phyloP scores from a whole-genome alignment of 2,329 filamentous ascomycete genomes.

The Stemphylium vesicarium region DNA sequence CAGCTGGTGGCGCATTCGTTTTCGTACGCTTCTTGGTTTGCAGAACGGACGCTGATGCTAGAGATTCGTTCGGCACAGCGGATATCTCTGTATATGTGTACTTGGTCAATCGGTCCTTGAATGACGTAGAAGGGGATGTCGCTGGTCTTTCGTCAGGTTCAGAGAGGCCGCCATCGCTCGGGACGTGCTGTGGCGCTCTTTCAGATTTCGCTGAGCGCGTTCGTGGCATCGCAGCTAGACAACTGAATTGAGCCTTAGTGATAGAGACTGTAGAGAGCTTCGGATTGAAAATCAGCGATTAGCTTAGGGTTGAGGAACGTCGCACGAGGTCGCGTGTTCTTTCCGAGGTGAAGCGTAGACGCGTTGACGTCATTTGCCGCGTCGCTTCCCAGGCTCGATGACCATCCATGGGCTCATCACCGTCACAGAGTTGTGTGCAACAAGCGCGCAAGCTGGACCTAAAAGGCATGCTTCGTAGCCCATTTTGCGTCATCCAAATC shows the following conservation, averaged over 20 bases:
- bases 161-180: constrained; percentile 13
- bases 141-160: constrained; percentile 13
- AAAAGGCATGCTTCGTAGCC: too few relatives aligned
- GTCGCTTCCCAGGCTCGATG: not conserved
- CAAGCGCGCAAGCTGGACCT: too few relatives aligned
- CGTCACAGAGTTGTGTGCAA: too few relatives aligned
- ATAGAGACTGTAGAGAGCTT: not conserved
- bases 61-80: not conserved
- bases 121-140: constrained; percentile 32
- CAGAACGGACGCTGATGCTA: not conserved
- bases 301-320: not conserved
- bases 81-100: constrained; percentile 20
- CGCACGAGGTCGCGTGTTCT: not conserved
- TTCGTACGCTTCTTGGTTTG: constrained; percentile 31
- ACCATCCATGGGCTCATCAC: too few relatives aligned
- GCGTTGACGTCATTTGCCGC: constrained; percentile 10
- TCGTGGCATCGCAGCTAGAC: constrained; percentile 17
- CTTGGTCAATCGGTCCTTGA: constrained; percentile 39
- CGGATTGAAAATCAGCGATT: not conserved
- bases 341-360: not conserved
- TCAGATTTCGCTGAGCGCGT: constrained; percentile 18
- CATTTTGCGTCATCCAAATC: too few relatives aligned
- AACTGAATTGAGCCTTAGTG: not conserved
- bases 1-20: constrained; percentile 11
- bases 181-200: not conserved